Percentiles rank a stretch among this genome's conserved stretches.
These are phyloP conservation scores for Austroboletus novae-zelandiae DNA, from an alignment of 1,284 basidiomycete genomes.

Conservation along the genomic window DNA sequence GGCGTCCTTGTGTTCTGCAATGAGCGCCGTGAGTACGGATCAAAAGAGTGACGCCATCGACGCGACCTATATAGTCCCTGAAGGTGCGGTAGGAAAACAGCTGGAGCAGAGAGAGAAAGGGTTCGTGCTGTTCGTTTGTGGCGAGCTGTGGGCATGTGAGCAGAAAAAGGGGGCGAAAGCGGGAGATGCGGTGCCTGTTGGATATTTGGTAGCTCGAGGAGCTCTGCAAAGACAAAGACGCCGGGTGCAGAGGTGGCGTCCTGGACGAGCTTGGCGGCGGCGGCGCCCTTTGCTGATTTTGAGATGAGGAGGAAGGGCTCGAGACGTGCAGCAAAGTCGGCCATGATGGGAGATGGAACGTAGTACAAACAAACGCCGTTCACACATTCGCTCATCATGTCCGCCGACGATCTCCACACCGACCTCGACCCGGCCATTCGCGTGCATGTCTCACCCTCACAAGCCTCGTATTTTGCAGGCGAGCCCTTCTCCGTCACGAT, in stretches of 20 bases:
- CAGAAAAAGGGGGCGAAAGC: background rate
- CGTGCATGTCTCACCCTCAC: conserved; percentile 71
- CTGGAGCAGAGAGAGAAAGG: conserved; percentile 65
- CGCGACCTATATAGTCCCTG: conserved; percentile 67
- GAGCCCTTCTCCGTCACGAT: conserved; percentile 84
- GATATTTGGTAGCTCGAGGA: conserved; percentile 80
- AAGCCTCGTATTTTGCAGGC: conserved; percentile 91
- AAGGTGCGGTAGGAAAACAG: conserved; percentile 90
- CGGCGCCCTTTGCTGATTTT: conserved; percentile 87
- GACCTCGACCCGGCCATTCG: conserved; percentile 52
- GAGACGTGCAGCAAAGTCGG: conserved; percentile 60
- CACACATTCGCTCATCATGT: conserved; percentile 13
- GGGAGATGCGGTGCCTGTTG: conserved; percentile 59
- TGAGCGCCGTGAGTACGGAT: conserved; percentile 1
- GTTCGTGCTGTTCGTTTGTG: conserved; percentile 58
- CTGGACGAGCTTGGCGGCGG: conserved; percentile 83
- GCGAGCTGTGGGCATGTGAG: conserved; percentile 48
- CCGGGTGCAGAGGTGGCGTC: conserved; percentile 87
- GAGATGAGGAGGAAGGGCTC: conserved; percentile 90
- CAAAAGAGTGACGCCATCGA: background rate
- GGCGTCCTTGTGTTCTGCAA: conserved; percentile 59
- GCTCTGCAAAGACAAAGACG: conserved; percentile 87
- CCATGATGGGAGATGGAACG: conserved; percentile 12
- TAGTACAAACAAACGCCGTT: too few relatives aligned
- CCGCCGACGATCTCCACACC: conserved; percentile 12